phyloP scores from a whole-genome alignment of 495 filamentous ascomycete species.

The Ascodesmis nigricans region DNA sequence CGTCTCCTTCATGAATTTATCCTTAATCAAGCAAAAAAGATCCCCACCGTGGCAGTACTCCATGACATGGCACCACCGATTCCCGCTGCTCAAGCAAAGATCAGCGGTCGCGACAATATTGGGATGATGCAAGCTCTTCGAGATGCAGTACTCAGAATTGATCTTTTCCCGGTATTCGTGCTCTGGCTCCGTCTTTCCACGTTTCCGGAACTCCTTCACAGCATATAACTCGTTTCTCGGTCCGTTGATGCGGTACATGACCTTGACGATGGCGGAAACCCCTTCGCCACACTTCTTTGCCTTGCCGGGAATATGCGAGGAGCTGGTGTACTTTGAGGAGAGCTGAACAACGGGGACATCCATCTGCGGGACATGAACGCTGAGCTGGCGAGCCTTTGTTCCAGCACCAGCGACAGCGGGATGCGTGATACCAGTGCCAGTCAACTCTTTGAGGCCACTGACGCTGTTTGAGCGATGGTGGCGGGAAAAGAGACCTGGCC shows the following conservation, averaged over 20 bases:
- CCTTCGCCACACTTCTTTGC: slow-evolving; percentile 45
- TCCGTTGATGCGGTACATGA: slow-evolving; percentile 39
- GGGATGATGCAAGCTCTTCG: slow-evolving; percentile 52
- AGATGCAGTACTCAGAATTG: slow-evolving; percentile 58
- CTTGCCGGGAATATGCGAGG: slow-evolving; percentile 20
- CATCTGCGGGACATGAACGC: slow-evolving; percentile 15
- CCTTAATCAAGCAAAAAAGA: slow-evolving; percentile 42
- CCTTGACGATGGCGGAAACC: slow-evolving; percentile 46
- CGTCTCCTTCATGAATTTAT: slow-evolving; percentile 35
- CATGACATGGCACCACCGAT: slow-evolving; percentile 64
- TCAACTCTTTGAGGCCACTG: slow-evolving; percentile 18
- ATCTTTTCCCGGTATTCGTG: slow-evolving; percentile 57
- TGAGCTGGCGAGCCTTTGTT: slow-evolving; percentile 19
- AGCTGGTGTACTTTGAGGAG: slow-evolving; percentile 17
- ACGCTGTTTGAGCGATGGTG: slow-evolving; percentile 17
- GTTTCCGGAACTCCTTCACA: slow-evolving; percentile 58
- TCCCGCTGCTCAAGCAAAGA: slow-evolving; percentile 39
- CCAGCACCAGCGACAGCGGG: slow-evolving; percentile 16
- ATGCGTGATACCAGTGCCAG: slow-evolving; percentile 20
- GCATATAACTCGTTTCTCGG: slow-evolving; percentile 38
- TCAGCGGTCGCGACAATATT: slow-evolving; percentile 55
- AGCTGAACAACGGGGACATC: slow-evolving; percentile 18
- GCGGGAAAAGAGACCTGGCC: slow-evolving; percentile 13
- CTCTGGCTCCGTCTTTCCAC: slow-evolving; percentile 33
- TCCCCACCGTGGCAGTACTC: slow-evolving; percentile 60